A percentile compares a stretch with the other conserved stretches of the same genome.
phyloP scores from a whole-genome alignment of 2,329 filamentous ascomycete genomes.

The Dichotomopilus funicola region DNA sequence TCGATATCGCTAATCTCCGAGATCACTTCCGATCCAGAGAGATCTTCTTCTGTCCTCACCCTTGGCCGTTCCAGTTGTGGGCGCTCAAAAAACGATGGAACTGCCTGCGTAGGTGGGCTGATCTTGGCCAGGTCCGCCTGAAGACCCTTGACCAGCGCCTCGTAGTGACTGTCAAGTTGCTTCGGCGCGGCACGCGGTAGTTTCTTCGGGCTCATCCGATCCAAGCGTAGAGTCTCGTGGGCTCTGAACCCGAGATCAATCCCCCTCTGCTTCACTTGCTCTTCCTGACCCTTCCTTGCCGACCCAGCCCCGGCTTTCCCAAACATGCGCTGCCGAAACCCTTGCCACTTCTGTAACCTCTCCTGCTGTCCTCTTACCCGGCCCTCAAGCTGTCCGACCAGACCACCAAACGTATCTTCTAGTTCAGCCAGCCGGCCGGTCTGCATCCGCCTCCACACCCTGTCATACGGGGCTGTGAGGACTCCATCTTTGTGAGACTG shows the following conservation, averaged over 20 bases:
- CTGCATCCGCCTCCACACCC: slow-evolving; percentile 64
- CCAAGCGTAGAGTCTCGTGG: slow-evolving; percentile 44
- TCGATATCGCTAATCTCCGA: slow-evolving; percentile 51
- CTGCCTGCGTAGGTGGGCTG: slow-evolving; percentile 17
- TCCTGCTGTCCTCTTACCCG: slow-evolving; percentile 61
- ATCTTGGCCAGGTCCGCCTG: slow-evolving; percentile 34
- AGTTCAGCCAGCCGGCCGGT: slow-evolving; percentile 51
- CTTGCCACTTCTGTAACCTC: slow-evolving; percentile 66
- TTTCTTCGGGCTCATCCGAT: slow-evolving; percentile 30
- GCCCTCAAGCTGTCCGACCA: slow-evolving; percentile 65
- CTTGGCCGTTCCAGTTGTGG: neutral
- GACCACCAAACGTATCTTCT: slow-evolving; percentile 42
- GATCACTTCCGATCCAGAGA: slow-evolving; percentile 29
- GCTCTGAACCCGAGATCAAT: slow-evolving; percentile 49
- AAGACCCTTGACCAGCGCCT: slow-evolving; percentile 37
- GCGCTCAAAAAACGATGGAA: slow-evolving; percentile 21
- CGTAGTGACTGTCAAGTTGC: slow-evolving; percentile 37
- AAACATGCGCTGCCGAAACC: slow-evolving; percentile 50
- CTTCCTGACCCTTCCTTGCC: slow-evolving; percentile 22
- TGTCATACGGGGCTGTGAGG: slow-evolving; percentile 60
- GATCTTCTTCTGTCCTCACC: slow-evolving; percentile 3
- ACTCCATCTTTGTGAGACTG: slow-evolving; percentile 52
- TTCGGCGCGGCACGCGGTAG: slow-evolving; percentile 16
- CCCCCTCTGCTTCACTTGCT: slow-evolving; percentile 30
- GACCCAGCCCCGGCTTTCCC: slow-evolving; percentile 27